A percentile compares a stretch with the other conserved stretches of the same genome.
phyloP scores from a whole-genome alignment of 495 filamentous ascomycete genomes.

The Mytilinidion resinicola region DNA sequence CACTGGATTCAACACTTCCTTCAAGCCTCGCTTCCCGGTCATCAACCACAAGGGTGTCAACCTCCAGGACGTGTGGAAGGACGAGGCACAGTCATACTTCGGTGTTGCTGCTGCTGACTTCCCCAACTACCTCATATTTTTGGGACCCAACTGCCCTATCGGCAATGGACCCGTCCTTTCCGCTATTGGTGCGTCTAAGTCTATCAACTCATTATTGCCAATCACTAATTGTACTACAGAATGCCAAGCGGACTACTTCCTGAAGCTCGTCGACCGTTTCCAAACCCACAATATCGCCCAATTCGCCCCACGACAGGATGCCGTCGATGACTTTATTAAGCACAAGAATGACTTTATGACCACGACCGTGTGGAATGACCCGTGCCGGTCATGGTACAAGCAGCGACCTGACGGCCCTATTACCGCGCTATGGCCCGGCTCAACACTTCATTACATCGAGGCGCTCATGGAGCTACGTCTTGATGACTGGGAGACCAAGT shows the following conservation, averaged over 20 bases:
- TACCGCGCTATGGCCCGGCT: conserved; percentile 38
- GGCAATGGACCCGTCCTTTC: conserved; percentile 36
- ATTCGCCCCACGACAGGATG: conserved; percentile 37
- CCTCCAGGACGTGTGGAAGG: conserved; percentile 28
- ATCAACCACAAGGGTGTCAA: conserved; percentile 35
- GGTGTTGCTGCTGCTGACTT: conserved; percentile 28
- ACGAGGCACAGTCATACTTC: conserved; percentile 26
- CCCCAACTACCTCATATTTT: conserved; percentile 33
- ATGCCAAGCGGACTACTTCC: conserved; percentile 47
- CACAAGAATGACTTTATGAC: conserved; percentile 46
- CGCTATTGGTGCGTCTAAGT: conserved; percentile 14
- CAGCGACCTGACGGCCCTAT: conserved; percentile 30
- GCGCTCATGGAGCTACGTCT: conserved; percentile 40
- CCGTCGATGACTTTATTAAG: conserved; percentile 41
- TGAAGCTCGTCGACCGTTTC: conserved; percentile 42
- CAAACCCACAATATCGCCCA: conserved; percentile 33
- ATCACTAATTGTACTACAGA: conserved; percentile 28
- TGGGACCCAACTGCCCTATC: conserved; percentile 42
- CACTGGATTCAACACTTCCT: conserved; percentile 48
- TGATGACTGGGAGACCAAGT: conserved; percentile 48
- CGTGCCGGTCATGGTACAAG: conserved; percentile 54
- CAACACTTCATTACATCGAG: conserved; percentile 44
- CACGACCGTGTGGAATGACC: conserved; percentile 42
- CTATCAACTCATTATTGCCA: not conserved
- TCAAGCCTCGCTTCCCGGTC: conserved; percentile 44